A percentile compares a stretch with the other conserved stretches of the same genome.
Evolutionary conservation across 345 rosid species (phyloP).

Genomic region (Lenwebbia sp.): DNA sequence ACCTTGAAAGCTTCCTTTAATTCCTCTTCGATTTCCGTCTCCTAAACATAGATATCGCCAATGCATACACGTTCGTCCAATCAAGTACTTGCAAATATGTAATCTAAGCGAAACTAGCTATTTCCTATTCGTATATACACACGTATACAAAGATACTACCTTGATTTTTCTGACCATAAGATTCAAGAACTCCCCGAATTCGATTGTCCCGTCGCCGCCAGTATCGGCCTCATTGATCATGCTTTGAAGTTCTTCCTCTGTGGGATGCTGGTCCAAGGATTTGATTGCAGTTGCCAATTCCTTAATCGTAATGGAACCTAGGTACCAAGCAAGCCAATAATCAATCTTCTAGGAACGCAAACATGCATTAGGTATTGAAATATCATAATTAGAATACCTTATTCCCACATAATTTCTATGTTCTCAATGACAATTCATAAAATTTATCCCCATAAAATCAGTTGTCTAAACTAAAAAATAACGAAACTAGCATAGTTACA

Average conservation of each 20-base stretch:
- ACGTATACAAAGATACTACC: constrained; percentile 9
- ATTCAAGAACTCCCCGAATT: constrained; percentile 55
- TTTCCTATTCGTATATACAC: background rate
- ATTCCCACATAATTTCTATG: background rate
- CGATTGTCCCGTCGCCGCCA: constrained; percentile 47
- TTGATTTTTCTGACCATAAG: constrained; percentile 62
- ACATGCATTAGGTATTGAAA: background rate
- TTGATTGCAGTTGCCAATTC: constrained; percentile 44
- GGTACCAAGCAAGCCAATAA: background rate
- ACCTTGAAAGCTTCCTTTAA: constrained; percentile 51
- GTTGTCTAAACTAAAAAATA: background rate
- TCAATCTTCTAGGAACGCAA: background rate
- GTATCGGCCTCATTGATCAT: constrained; percentile 50
- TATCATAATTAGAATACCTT: background rate
- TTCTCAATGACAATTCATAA: background rate
- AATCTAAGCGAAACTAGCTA: background rate
- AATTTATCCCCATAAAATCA: background rate
- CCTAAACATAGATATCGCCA: constrained; percentile 16
- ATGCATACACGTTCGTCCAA: background rate
- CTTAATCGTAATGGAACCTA: constrained; percentile 52
- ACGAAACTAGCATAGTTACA: background rate
- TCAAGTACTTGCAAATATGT: background rate
- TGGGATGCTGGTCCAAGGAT: constrained; percentile 41
- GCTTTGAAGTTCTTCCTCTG: constrained; percentile 48
- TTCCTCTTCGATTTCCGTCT: constrained; percentile 40